Base-by-base conservation (phyloP, 179 eudicot genomes). In the Silene noctiflora region DNA sequence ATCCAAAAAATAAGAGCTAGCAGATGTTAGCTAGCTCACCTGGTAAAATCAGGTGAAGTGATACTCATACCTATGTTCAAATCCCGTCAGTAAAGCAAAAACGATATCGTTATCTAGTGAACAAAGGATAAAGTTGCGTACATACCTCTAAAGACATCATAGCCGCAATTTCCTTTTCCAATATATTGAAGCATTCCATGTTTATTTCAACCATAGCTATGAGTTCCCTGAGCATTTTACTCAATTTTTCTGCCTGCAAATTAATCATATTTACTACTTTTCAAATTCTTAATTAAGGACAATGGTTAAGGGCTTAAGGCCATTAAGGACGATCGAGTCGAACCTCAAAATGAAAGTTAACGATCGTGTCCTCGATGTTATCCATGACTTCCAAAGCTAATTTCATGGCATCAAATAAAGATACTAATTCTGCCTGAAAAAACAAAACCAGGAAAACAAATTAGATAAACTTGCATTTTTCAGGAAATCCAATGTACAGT, bases 71-170 rank as follows among this genome's bases (percentile, higher is more conserved):
- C 11, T 39, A 39, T 4, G 46, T 39, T 39, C 46, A 39, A 39
- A 39, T 39, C 1, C 46, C 46, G 46, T 39, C 46, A 39, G 46
- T 39, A 39, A 39, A 7, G 6, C 46, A 29, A 27, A 25, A 17
- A 27, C 21, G 10, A 7, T 14, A 0, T 17, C 3, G 33, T 10
- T 14, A 19, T n/a, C 27, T 31, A 4, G 8, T 67, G 13, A 64
- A 25, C 39, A 21, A 20, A 2, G 51, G 12, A 20, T 42, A 20
- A 69, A 25, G 31, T 69, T 69, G 39, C 5, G 71, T 33, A 44
- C 72, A 69, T 78, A 91, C 97, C 92, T 91, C 86, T 56, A 91
- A 75, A 11, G 83, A 76, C 51, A 80, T 68, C 67, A 87, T 66
- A 2, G 60, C 7, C 6, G 80, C 61, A 4, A 88, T 81, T 60